Conservation (phyloP, 139 green algal species). For the Coccomyxa sp. region DNA sequence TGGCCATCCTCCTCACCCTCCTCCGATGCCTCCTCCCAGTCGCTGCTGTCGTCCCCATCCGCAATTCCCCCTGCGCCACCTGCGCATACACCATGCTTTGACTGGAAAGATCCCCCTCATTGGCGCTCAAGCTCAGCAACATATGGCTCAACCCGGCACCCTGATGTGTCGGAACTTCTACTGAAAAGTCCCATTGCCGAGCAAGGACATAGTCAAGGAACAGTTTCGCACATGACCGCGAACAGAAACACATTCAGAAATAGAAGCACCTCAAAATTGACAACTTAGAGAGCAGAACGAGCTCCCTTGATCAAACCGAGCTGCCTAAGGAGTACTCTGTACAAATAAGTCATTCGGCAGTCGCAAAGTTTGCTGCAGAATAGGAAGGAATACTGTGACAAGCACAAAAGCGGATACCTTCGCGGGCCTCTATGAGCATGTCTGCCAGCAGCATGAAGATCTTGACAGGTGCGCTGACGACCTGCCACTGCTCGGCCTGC, state of each 20-base stretch:
- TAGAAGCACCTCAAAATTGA: no score
- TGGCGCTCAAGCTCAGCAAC: not conserved
- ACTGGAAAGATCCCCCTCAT: not conserved
- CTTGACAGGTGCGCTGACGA: slow-evolving; percentile 39
- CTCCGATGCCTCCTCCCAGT: slow-evolving; percentile 4
- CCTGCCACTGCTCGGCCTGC: slow-evolving; percentile 41
- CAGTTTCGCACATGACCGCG: no score
- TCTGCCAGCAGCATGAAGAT: slow-evolving; percentile 45
- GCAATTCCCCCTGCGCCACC: not conserved
- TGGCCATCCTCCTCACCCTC: not conserved
- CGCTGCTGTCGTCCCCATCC: slow-evolving; percentile 1
- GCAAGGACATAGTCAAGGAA: no score
- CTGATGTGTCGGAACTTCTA: no score
- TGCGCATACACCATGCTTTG: not conserved
- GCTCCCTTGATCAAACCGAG: no score
- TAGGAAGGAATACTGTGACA: no score
- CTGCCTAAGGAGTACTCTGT: no score
- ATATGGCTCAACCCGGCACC: not conserved
- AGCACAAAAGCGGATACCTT: not conserved
- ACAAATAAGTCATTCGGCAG: no score
- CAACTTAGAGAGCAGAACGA: no score
- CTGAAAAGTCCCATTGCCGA: no score
- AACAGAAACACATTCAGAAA: no score
- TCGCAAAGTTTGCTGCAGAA: no score
- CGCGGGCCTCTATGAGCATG: slow-evolving; percentile 12